These are phyloP conservation scores for Plenodomus biglobosus DNA, from an alignment of 2,329 filamentous ascomycete species.

Conservation along the genomic window DNA sequence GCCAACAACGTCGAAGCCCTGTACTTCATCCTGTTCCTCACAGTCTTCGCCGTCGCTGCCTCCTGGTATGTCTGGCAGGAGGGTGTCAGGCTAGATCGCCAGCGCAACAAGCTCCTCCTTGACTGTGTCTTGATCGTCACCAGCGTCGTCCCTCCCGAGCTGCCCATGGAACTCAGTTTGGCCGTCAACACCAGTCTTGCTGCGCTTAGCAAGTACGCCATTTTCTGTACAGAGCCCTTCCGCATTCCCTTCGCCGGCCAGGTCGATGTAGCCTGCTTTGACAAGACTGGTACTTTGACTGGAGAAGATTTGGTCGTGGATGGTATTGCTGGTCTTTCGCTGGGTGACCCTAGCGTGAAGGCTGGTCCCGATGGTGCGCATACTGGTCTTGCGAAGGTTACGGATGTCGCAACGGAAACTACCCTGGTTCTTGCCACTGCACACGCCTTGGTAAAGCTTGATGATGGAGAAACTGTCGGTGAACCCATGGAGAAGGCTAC, in stretches of 20 bases:
- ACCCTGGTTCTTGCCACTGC: constrained; percentile 92
- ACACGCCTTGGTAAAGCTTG: constrained; percentile 91
- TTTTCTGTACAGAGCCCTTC: constrained; percentile 99
- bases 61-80: constrained; percentile 99
- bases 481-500: constrained; percentile 99
- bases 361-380: constrained; percentile 80
- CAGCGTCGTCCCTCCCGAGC: constrained; percentile 94
- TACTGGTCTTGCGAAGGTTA: constrained; percentile 72
- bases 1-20: constrained; percentile 95
- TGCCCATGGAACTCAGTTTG: constrained; percentile 96
- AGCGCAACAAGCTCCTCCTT: constrained; percentile 93
- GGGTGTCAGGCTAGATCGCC: constrained; percentile 89
- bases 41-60: constrained; percentile 93
- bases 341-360: constrained; percentile 67
- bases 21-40: constrained; percentile 95
- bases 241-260: constrained; percentile 94
- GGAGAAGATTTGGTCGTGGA: constrained; percentile 97
- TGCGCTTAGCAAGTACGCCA: constrained; percentile 90
- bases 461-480: constrained; percentile 95
- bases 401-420: constrained; percentile 73
- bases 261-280: constrained; percentile 95
- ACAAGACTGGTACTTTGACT: constrained; percentile 96
- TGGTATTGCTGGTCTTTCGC: constrained; percentile 84
- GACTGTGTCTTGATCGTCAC: constrained; percentile 98
- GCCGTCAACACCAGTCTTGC: constrained; percentile 97